Base-by-base conservation (phyloP, 139 green algal species). In the Marvania coccoides region DNA sequence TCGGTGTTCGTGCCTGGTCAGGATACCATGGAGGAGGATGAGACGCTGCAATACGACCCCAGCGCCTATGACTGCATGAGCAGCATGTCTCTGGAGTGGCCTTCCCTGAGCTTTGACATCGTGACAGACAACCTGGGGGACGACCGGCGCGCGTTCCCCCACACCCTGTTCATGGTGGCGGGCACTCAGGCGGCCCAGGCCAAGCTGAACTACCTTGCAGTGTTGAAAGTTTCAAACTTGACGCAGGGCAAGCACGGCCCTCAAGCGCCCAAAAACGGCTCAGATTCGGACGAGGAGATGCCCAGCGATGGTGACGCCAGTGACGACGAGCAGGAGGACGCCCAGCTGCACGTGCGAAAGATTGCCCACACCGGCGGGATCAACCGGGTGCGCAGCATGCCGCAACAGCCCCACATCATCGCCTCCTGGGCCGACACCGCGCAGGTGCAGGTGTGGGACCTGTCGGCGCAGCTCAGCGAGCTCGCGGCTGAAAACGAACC, bases 11-110 rank as follows among this genome's bases (percentile, higher is more conserved):
- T 83, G 5, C 82, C 91, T 6, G 91, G 87, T 0, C 68, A 85
- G 33, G 77, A 85, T 55, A 34, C 63, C 0, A 31, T 97, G 30
- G 86, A 72, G 10, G 92, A 94, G 34, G 94, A 85, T 12, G 92
- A 98, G 78, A 81, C 91, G 73, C 76, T 99, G 46, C 80, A 95
- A 55, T 98, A 97, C 71, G 94, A 99, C 72, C 85, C 86, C 26
- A 90, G 85, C 2, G 90, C 90, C 1, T 99, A 99, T 70, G 87
- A 98, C 70, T 99, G 89, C 79, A 69, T 98, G 73, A 87, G 94
- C 53, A 69, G 72, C 15, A 86, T 94, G 39, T 71, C 53, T 19
- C 75, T 96, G 47, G 86, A 94, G 47, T 99, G 94, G 94, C 94
- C 94, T 4, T 95, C 88, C 81, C 83, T 99, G 0, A 93, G 83